These are phyloP conservation scores for Suillus decipiens DNA, from an alignment of 768 basidiomycete species.

Conservation along the genomic window DNA sequence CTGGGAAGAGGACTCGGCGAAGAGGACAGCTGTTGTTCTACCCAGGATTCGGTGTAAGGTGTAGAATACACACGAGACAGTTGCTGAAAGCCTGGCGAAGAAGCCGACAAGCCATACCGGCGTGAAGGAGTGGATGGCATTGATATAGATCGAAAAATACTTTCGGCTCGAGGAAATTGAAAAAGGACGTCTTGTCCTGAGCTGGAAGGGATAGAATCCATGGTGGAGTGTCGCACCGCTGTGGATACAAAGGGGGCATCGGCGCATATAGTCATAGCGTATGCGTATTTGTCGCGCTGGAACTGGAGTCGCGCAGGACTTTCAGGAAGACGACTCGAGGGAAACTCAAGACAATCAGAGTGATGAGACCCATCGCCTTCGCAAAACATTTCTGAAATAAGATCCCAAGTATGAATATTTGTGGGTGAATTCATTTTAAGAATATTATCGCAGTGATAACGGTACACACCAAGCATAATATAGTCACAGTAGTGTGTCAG, in stretches of 20 bases:
- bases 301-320: not conserved
- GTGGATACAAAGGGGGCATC: not conserved
- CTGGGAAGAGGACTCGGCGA: slow-evolving; percentile 32
- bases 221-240: not conserved
- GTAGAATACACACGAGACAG: slow-evolving; percentile 1
- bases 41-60: slow-evolving; percentile 3
- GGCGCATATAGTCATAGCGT: not conserved
- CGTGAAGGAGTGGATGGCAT: slow-evolving; percentile 18
- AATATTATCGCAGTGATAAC: not conserved
- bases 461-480: not conserved
- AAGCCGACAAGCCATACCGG: too few species aligned
- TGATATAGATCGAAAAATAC: not conserved
- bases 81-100: slow-evolving; percentile 2
- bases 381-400: not conserved
- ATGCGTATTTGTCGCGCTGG: not conserved
- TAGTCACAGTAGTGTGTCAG: not conserved
- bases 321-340: not conserved
- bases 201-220: too few species aligned
- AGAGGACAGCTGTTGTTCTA: slow-evolving; percentile 19
- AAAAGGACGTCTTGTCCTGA: not conserved
- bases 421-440: not conserved
- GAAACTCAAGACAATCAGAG: not conserved
- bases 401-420: not conserved
- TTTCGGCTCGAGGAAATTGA: not conserved
- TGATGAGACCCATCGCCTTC: not conserved